Evolutionary conservation across 495 filamentous ascomycete species (phyloP).

Genomic region (Penicillium pulvis): DNA sequence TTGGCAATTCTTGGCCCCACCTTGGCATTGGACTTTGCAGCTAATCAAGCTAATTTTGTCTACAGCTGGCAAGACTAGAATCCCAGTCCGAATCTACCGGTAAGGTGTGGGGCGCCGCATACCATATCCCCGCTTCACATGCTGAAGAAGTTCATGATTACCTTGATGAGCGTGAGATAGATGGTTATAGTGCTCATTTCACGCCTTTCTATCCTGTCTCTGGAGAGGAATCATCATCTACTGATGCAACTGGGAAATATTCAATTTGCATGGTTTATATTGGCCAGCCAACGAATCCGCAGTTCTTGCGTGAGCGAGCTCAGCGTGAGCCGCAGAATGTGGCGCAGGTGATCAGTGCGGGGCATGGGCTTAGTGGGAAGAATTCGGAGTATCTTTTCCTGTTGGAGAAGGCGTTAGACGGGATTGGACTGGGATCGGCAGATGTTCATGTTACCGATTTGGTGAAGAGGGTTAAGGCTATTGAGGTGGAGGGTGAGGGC

Average conservation of each 20-base stretch:
- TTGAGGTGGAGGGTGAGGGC: slow-evolving; percentile 35
- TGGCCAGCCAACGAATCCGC: slow-evolving; percentile 89
- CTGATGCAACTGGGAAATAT: background rate
- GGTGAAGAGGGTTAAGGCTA: slow-evolving; percentile 45
- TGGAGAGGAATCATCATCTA: slow-evolving; percentile 10
- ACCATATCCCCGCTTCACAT: slow-evolving; percentile 74
- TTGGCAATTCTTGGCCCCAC: too few species aligned
- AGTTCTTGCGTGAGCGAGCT: slow-evolving; percentile 70
- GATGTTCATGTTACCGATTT: slow-evolving; percentile 78
- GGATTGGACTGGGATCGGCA: slow-evolving; percentile 72
- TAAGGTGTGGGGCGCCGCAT: slow-evolving; percentile 90
- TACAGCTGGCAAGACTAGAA: slow-evolving; percentile 40
- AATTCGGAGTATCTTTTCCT: slow-evolving; percentile 90
- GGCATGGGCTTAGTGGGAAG: slow-evolving; percentile 81
- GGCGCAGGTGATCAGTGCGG: slow-evolving; percentile 78
- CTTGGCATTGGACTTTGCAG: background rate
- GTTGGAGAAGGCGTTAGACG: slow-evolving; percentile 75
- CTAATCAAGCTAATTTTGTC: background rate
- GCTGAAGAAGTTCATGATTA: slow-evolving; percentile 84
- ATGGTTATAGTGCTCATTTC: slow-evolving; percentile 91
- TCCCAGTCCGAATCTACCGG: slow-evolving; percentile 44
- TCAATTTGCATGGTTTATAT: slow-evolving; percentile 82
- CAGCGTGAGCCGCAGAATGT: slow-evolving; percentile 78
- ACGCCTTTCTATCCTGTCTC: slow-evolving; percentile 71
- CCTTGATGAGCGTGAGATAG: slow-evolving; percentile 95